Evolutionary conservation across 345 rosid species (phyloP), one percentile per base, ranked within the genome.

Genomic region (Acer negundo): DNA sequence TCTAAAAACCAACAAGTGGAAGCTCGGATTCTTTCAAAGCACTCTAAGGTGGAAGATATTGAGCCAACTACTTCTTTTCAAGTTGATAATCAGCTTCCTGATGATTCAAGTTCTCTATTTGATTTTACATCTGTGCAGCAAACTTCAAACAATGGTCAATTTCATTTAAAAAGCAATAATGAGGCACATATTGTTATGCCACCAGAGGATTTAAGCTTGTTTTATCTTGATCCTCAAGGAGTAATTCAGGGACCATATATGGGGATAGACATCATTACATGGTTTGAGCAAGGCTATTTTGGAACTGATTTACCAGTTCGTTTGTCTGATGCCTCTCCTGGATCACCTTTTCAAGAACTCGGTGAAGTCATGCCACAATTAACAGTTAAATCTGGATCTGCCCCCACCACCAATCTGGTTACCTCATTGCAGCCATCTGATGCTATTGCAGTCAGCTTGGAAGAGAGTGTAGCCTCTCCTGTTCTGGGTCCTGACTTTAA

Each of bases 271-370:
- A 90, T 95, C 75, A 84, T 93, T 61, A 83, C 87, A 47, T 95
- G 98, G 98, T 89, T 90, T 86, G 95, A 89, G 74, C 95, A 95
- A 84, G 98, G 98, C 1, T 95, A 92, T 84, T 95, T 95, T 83
- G 97, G 95, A 42, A 84, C 87, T 44, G 97, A 95, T 77, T 88
- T 95, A 80, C 94, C 84, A 9, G 95, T 93, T 65, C 87, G 95
- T 70, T 83, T 90, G 83, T 90, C 86, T 55, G 90, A 87, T 87
- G 95, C 93, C 69, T 90, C 87, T 26, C 91, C 91, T 70, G 95
- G 92, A 74, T 86, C 87, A 62, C 88, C 95, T 75, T 93, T 93
- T 82, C 89, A 72, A 77, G 90, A 82, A 77, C 82, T 93, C 47
- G 95, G 97, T 42, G 88, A 81, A 44, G 78, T 90, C 68, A 86